Conservation (phyloP, 2,329 filamentous ascomycete species). For the Diaporthe sp. region DNA sequence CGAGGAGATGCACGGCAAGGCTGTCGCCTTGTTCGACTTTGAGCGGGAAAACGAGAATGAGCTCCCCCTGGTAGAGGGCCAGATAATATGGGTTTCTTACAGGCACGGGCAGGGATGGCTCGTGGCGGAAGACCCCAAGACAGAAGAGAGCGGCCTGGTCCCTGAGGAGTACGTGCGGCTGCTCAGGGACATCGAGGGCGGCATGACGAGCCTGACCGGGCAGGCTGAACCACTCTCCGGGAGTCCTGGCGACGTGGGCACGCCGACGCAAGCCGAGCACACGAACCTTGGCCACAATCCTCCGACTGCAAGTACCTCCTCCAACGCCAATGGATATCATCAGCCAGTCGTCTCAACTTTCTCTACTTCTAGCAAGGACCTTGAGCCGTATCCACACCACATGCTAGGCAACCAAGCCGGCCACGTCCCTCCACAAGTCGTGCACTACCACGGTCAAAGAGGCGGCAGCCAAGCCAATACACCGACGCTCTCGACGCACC, state of each 20-base stretch:
- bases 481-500: conserved; percentile 67
- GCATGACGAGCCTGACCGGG: conserved; percentile 79
- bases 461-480: conserved; percentile 77
- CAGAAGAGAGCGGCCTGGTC: conserved; percentile 92
- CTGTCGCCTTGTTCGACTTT: conserved; percentile 95
- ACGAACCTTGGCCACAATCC: conserved; percentile 58
- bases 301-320: conserved; percentile 56
- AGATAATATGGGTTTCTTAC: conserved; percentile 97
- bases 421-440: conserved; percentile 73
- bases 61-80: conserved; percentile 89
- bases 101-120: conserved; percentile 97
- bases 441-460: conserved; percentile 76
- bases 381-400: conserved; percentile 76
- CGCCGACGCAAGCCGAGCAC: conserved; percentile 73
- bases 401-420: conserved; percentile 72
- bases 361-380: conserved; percentile 77
- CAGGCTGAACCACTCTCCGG: conserved; percentile 66
- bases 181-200: conserved; percentile 92
- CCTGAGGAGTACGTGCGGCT: conserved; percentile 97
- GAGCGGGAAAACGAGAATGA: conserved; percentile 97
- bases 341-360: conserved; percentile 77
- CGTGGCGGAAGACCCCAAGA: conserved; percentile 95
- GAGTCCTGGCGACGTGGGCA: conserved; percentile 68
- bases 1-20: conserved; percentile 97
- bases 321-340: conserved; percentile 72